These are phyloP conservation scores for Aureobasidium sp. DNA, from an alignment of 2,329 filamentous ascomycete species.

Conservation along the genomic window DNA sequence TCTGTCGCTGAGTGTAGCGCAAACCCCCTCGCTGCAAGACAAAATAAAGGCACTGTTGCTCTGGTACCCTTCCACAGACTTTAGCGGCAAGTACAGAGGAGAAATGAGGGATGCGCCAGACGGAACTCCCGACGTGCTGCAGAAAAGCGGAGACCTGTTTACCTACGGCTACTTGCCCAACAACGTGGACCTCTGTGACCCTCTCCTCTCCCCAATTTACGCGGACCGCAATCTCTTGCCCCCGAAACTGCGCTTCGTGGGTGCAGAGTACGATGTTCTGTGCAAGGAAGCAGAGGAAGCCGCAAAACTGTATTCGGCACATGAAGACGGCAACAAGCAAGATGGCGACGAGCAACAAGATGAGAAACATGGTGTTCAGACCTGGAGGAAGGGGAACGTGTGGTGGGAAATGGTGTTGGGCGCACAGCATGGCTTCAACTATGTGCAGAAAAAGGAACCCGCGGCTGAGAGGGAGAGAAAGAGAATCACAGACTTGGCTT, in stretches of 20 bases:
- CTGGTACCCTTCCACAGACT: constrained; percentile 3
- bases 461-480: constrained; percentile 2
- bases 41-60: not conserved
- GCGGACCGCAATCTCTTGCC: not conserved
- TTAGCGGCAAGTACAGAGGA: not conserved
- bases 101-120: not conserved
- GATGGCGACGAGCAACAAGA: not conserved
- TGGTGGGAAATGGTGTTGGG: constrained; percentile 2
- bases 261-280: constrained; percentile 1
- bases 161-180: not conserved
- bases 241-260: not conserved
- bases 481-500: not conserved
- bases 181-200: not conserved
- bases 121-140: not conserved
- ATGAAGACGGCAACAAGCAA: not conserved
- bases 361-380: not conserved
- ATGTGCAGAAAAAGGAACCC: not conserved
- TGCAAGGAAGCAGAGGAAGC: not conserved
- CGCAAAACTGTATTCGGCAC: not conserved
- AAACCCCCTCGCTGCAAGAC: not conserved
- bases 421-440: constrained; percentile 6
- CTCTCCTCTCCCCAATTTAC: not conserved
- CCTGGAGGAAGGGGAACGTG: not conserved
- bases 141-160: not conserved
- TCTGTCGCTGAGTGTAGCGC: not conserved